Evolutionary conservation across 2,329 filamentous ascomycete species (phyloP).

Genomic region (Pseudocercospora ulei): DNA sequence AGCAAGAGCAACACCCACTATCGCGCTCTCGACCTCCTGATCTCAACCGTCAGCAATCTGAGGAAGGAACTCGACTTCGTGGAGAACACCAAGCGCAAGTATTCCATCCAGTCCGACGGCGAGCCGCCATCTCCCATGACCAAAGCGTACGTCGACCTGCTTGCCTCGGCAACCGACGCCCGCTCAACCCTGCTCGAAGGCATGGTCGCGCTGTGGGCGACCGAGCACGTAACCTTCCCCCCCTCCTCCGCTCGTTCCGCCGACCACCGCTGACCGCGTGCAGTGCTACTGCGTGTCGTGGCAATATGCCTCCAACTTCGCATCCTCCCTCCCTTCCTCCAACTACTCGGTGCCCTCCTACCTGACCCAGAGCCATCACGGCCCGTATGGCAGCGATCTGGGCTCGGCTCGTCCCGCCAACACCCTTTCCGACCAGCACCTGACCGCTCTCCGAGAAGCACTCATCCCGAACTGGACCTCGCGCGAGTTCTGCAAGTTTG

Average conservation of each 20-base stretch:
- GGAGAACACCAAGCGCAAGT: constrained; percentile 52
- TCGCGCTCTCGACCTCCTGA: constrained; percentile 52
- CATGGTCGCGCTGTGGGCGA: constrained; percentile 66
- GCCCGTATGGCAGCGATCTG: constrained; percentile 14
- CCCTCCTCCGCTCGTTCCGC: not conserved
- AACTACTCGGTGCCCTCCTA: constrained; percentile 32
- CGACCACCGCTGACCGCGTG: constrained; percentile 10
- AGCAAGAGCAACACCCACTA: constrained; percentile 44
- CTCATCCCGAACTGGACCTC: constrained; percentile 47
- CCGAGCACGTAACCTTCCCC: constrained; percentile 48
- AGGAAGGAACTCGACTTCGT: constrained; percentile 60
- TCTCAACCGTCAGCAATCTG: constrained; percentile 57
- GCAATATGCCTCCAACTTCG: constrained; percentile 42
- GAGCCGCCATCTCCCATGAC: constrained; percentile 44
- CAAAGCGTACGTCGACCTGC: constrained; percentile 48
- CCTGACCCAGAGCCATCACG: constrained; percentile 21
- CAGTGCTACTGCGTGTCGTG: constrained; percentile 43
- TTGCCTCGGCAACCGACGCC: constrained; percentile 48
- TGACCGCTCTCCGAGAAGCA: constrained; percentile 43
- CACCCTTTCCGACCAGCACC: constrained; percentile 37
- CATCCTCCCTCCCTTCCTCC: constrained; percentile 25
- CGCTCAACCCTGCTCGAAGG: constrained; percentile 53
- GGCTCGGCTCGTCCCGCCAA: constrained; percentile 12
- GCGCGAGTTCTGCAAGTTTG: constrained; percentile 43
- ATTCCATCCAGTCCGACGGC: constrained; percentile 46